Evolutionary conservation across 1,139 yeast genomes (phyloP).

Genomic region (Candida sp.): DNA sequence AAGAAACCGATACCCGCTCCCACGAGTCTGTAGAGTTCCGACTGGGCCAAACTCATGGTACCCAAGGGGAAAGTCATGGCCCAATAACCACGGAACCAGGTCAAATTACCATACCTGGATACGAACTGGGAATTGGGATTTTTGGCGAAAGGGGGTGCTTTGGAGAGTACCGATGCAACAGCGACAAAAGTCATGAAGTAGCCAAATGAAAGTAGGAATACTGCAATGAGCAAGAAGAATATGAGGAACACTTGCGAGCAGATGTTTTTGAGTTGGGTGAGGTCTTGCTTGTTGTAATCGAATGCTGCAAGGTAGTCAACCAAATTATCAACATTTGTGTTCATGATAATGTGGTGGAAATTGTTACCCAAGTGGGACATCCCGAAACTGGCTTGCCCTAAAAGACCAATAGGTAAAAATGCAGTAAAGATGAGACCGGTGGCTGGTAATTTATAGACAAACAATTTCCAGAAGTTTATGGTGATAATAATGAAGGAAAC

Average conservation of each 20-base stretch:
- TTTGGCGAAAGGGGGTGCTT: constrained; percentile 25
- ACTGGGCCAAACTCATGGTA: constrained; percentile 65
- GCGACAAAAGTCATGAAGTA: constrained; percentile 60
- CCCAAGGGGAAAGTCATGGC: constrained; percentile 89
- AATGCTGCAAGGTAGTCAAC: constrained; percentile 1
- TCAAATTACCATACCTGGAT: constrained; percentile 23
- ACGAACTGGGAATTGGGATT: constrained; percentile 18
- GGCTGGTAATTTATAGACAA: constrained; percentile 59
- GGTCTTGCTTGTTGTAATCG: constrained; percentile 1
- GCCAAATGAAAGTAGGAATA: constrained; percentile 57
- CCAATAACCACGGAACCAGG: constrained; percentile 71
- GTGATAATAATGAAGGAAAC: constrained; percentile 56
- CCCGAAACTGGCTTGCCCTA: constrained; percentile 81
- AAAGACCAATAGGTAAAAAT: constrained; percentile 27
- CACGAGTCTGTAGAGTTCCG: constrained; percentile 42
- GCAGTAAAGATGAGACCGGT: constrained; percentile 18
- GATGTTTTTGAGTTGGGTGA: constrained; percentile 5
- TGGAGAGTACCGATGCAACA: constrained; percentile 36
- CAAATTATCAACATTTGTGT: constrained; percentile 2
- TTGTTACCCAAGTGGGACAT: constrained; percentile 54
- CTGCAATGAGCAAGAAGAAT: constrained; percentile 26
- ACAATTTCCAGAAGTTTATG: constrained; percentile 56
- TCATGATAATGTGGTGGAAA: constrained; percentile 15
- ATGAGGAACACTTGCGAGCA: constrained; percentile 13
- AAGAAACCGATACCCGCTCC: constrained; percentile 47